Evolutionary conservation across 495 filamentous ascomycete species (phyloP), one percentile per base, ranked within the genome.

Genomic region (Xylaria acuta): DNA sequence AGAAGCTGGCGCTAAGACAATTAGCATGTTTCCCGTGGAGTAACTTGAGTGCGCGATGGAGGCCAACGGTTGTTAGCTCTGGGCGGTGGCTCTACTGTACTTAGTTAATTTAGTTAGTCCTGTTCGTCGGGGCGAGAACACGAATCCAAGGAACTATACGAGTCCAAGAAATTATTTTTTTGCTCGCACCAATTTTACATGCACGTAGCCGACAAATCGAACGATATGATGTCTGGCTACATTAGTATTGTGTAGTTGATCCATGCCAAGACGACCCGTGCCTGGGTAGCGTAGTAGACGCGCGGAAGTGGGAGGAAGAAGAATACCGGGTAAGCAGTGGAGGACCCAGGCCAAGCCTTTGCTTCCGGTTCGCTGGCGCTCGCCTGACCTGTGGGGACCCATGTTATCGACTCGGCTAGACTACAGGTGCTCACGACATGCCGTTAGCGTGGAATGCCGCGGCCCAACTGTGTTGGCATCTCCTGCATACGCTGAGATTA

Each of bases 291-390:
- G n/a, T n/a, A n/a, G 65, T 67, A 67, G 43, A 56, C 49, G 65
- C 65, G 65, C 64, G 64, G 65, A 43, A 67, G 65, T 54, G 65
- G 49, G 65, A 34, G 49, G 49, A 43, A 67, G 45, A 38, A 38
- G 43, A 67, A 9, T 56, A 30, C 65, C 49, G 49, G 49, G 47
- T 56, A n/a, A 53, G 45, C 30, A 53, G 18, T 53, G 20, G 38
- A 5, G 9, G 14, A 16, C 41, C 16, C 22, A 25, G 30, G 20
- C 41, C 22, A 43, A n/a, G 43, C 64, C 45, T n/a, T 25, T 51
- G 45, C 64, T 41, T 67, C 65, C 65, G 65, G 65, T 67, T 67
- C 49, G 65, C 65, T 43, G 65, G 65, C n/a, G 36, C 47, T 27
- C 0, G 45, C 20, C 34, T 18, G 6, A 49, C 34, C 49, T 41